Base-by-base conservation (phyloP, 768 basidiomycete species). In the Lactarius trivialis region DNA sequence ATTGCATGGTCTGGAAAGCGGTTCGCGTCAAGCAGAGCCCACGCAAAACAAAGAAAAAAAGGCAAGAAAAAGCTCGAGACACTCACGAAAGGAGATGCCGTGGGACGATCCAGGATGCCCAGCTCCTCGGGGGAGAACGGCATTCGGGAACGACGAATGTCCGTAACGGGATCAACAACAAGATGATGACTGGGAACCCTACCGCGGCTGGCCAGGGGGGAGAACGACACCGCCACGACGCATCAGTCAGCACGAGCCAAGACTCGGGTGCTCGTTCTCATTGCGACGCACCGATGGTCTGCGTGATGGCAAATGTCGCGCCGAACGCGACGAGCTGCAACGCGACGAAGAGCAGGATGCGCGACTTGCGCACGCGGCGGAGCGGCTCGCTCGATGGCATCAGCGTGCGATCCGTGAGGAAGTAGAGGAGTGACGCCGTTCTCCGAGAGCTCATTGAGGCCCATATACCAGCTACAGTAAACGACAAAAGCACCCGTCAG, bases 161-260 rank as follows among this genome's bases (percentile, higher is more conserved):
- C 53, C 94, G 81, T 14, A 94, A 64, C 0, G 94, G 95, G 26
- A 96, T 78, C 15, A 97, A 79, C 41, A 91, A 73, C 71, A 91
- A 82, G 69, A 96, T 94, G 68, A 96, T 83, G 55, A 96, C 79
- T 0, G 94, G 93, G 72, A 97, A 97, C 0, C 88, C 92, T 61
- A 96, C 92, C 4, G 92, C 92, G 45, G 90, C 93, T 86, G 59
- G 28, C 24, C 30, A 30, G 6, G 30, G 30, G n/a, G 30, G 30
- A 30, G 19, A 24, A 21, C 26, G 50, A 19, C 28, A 19, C 6
- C 21, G 19, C 45, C 28, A 15, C n/a, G 54, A 55, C 19, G 24
- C 11, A 39, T 51, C 36, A 58, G 32, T 30, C 21, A 57, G 15
- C 7, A 41, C n/a, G 32, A 24, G 28, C 21, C 28, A 12, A 34